A percentile compares a stretch with the other conserved stretches of the same genome.
Evolutionary conservation across 2,329 filamentous ascomycete species (phyloP).

Genomic region (Escovopsis sp.): DNA sequence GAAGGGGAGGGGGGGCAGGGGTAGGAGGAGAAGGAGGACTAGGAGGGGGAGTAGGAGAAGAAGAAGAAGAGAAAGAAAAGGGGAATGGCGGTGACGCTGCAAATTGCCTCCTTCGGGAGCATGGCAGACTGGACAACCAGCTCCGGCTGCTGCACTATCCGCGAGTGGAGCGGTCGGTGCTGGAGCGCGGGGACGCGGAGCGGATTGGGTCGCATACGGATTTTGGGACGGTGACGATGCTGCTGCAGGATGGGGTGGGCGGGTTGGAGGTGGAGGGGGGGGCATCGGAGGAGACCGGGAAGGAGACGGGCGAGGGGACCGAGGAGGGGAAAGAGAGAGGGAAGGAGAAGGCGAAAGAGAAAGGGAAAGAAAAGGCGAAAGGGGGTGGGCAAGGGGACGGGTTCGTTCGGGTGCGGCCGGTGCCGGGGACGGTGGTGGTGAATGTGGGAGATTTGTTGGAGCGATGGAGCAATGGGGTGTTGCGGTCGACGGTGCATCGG

Average conservation of each 20-base stretch:
- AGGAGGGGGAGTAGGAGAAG: too few relatives aligned
- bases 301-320: too few relatives aligned
- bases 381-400: too few relatives aligned
- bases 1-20: too few relatives aligned
- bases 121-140: constrained; percentile 38
- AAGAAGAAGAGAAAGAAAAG: too few relatives aligned
- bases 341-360: too few relatives aligned
- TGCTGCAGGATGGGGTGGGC: constrained; percentile 29
- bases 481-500: constrained; percentile 20
- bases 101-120: constrained; percentile 51
- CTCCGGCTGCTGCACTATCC: constrained; percentile 41
- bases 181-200: constrained; percentile 11
- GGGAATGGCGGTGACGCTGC: constrained; percentile 14
- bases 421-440: constrained; percentile 21
- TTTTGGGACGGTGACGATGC: constrained; percentile 27
- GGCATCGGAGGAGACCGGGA: constrained; percentile 14
- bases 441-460: constrained; percentile 24
- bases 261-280: constrained; percentile 32
- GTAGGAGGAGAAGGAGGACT: too few relatives aligned
- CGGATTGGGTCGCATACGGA: constrained; percentile 17
- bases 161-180: constrained; percentile 13
- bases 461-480: constrained; percentile 22
- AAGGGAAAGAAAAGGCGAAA: too few relatives aligned
- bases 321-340: too few relatives aligned
- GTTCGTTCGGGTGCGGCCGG: constrained; percentile 17